A percentile compares a stretch with the other conserved stretches of the same genome.
Evolutionary conservation across 495 filamentous ascomycete species (phyloP).

Genomic region (Neurospora sp.): DNA sequence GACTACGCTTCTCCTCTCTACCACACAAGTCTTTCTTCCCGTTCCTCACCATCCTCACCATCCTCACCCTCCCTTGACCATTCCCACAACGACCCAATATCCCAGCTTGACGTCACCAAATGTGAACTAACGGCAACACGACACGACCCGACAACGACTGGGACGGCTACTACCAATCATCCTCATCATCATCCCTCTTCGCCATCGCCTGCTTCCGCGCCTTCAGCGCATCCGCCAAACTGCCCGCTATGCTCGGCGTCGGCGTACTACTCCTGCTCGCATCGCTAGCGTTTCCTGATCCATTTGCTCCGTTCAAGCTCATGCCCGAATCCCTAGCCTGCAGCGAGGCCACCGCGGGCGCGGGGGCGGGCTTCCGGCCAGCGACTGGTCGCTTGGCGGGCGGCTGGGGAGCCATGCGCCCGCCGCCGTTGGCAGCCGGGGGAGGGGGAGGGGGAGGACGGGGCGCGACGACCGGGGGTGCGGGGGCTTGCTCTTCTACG

Average conservation of each 20-base stretch:
- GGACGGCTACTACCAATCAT: slow-evolving; percentile 43
- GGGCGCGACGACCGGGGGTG: slow-evolving; percentile 45
- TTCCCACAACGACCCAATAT: no score
- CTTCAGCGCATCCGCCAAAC: slow-evolving; percentile 72
- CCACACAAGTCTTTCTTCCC: no score
- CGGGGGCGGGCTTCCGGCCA: slow-evolving; percentile 52
- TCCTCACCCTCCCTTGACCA: no score
- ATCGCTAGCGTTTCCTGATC: slow-evolving; percentile 30
- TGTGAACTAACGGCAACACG: no score
- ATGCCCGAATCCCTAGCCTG: slow-evolving; percentile 62
- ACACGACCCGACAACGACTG: no score
- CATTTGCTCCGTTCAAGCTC: slow-evolving; percentile 57
- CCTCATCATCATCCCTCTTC: slow-evolving; percentile 58
- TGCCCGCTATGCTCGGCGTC: slow-evolving; percentile 64
- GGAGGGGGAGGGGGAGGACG: slow-evolving; percentile 39
- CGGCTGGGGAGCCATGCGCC: slow-evolving; percentile 69
- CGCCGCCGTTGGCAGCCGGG: slow-evolving; percentile 41
- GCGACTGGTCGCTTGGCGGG: slow-evolving; percentile 62
- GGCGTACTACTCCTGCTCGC: slow-evolving; percentile 60
- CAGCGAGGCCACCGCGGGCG: slow-evolving; percentile 30
- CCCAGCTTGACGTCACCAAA: no score
- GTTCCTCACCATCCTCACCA: not conserved
- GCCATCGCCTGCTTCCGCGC: slow-evolving; percentile 56
- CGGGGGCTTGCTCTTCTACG: slow-evolving; percentile 64
- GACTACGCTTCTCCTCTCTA: not conserved